These are phyloP conservation scores for Protomyces inouyei DNA, from an alignment of 1,139 yeast genomes.

Conservation along the genomic window DNA sequence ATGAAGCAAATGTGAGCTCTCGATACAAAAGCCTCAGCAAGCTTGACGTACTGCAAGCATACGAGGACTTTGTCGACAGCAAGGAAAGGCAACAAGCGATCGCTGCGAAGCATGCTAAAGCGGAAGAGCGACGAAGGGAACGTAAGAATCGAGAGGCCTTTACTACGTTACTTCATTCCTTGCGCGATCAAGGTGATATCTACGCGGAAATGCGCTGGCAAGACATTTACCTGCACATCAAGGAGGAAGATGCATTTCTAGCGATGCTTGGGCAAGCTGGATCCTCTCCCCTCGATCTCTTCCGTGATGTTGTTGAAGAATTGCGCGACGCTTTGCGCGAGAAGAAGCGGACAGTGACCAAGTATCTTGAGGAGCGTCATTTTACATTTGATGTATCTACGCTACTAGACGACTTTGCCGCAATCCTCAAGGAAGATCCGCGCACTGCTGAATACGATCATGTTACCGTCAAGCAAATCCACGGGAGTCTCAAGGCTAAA, in stretches of 20 bases:
- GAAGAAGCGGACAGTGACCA: conserved; percentile 57
- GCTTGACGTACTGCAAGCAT: conserved; percentile 57
- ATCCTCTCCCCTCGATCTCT: conserved; percentile 70
- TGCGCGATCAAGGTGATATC: conserved; percentile 44
- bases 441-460: conserved; percentile 32
- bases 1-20: conserved; percentile 30
- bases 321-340: conserved; percentile 54
- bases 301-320: conserved; percentile 69
- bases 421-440: conserved; percentile 34
- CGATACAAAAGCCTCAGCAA: conserved; percentile 40
- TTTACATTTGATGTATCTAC: conserved; percentile 34
- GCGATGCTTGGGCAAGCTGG: conserved; percentile 73
- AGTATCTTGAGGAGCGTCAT: conserved; percentile 45
- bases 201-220: conserved; percentile 58
- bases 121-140: conserved; percentile 42
- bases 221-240: conserved; percentile 51
- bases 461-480: conserved; percentile 30
- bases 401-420: conserved; percentile 35
- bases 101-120: neutral
- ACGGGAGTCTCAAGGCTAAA: conserved; percentile 30
- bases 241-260: conserved; percentile 55
- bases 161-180: conserved; percentile 45
- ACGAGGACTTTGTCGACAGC: conserved; percentile 49
- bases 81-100: conserved; percentile 39
- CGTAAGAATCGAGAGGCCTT: conserved; percentile 62